Evolutionary conservation across 129 eudicot genomes (phyloP).

Genomic region (Artemisia argyi): DNA sequence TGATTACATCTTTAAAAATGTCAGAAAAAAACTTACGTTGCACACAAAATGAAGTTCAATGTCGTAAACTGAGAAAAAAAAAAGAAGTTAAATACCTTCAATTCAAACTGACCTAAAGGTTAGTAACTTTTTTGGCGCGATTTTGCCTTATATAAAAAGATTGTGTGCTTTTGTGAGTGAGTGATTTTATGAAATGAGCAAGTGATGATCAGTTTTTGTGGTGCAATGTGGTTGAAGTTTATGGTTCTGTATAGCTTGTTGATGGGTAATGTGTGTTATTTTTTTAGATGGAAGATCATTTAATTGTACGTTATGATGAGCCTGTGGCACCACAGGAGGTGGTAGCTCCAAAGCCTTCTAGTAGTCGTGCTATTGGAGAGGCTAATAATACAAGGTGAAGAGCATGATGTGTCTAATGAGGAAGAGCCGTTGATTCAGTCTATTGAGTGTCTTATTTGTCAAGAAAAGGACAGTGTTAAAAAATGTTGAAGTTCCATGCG

Average conservation of each 20-base stretch:
- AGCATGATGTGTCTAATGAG: slow-evolving; percentile 37
- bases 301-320: slow-evolving; percentile 51
- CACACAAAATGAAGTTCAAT: neutral
- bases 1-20: neutral
- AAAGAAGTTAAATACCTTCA: neutral
- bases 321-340: slow-evolving; percentile 36
- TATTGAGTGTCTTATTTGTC: slow-evolving; percentile 78
- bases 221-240: slow-evolving; percentile 5
- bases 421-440: slow-evolving; percentile 65
- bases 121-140: neutral
- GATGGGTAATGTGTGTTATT: neutral
- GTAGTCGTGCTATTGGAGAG: slow-evolving; percentile 36
- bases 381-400: slow-evolving; percentile 35
- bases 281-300: slow-evolving; percentile 59
- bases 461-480: slow-evolving; percentile 68
- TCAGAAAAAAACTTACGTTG: neutral
- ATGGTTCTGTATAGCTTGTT: neutral
- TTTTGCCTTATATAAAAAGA: neutral
- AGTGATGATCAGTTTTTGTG: neutral
- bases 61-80: neutral
- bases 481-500: slow-evolving; percentile 72
- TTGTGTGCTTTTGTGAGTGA: neutral
- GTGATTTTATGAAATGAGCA: neutral
- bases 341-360: slow-evolving; percentile 40
- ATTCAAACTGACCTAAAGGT: neutral